Evolutionary conservation across 352 stramenopile genomes (phyloP).

Genomic region (Bremia lactucae): DNA sequence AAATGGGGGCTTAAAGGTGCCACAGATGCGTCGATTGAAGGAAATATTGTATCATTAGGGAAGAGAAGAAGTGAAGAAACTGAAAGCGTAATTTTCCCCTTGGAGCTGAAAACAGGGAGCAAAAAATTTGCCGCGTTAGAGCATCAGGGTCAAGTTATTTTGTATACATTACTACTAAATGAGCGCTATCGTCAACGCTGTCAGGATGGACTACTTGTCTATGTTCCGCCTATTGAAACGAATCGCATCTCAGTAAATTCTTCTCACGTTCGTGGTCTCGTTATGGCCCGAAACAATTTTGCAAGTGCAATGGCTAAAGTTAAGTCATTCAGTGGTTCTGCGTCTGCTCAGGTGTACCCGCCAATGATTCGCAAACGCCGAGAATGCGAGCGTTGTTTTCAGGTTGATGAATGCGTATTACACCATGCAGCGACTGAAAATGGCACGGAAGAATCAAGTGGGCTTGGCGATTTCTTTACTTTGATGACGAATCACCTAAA

Average conservation of each 20-base stretch:
- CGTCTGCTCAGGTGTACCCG: conserved; percentile 45
- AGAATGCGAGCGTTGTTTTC: conserved; percentile 77
- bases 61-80: not conserved
- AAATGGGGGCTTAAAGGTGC: conserved; percentile 78
- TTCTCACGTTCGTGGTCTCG: conserved; percentile 45
- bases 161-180: conserved; percentile 79
- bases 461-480: conserved; percentile 56
- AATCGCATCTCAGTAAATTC: conserved; percentile 51
- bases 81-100: conserved; percentile 33
- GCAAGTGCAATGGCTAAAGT: conserved; percentile 47
- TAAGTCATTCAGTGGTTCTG: conserved; percentile 39
- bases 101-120: conserved; percentile 87
- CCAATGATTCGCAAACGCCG: conserved; percentile 53
- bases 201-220: conserved; percentile 58
- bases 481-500: conserved; percentile 43
- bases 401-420: conserved; percentile 76
- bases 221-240: conserved; percentile 57
- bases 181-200: conserved; percentile 62
- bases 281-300: conserved; percentile 64
- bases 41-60: conserved; percentile 15
- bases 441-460: conserved; percentile 52
- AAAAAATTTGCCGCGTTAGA: conserved; percentile 41
- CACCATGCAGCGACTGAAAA: conserved; percentile 73
- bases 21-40: conserved; percentile 61
- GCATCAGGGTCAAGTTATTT: conserved; percentile 79